These are phyloP conservation scores for Telfairia occidentalis DNA, from an alignment of 331 rosid species.

Conservation along the genomic window DNA sequence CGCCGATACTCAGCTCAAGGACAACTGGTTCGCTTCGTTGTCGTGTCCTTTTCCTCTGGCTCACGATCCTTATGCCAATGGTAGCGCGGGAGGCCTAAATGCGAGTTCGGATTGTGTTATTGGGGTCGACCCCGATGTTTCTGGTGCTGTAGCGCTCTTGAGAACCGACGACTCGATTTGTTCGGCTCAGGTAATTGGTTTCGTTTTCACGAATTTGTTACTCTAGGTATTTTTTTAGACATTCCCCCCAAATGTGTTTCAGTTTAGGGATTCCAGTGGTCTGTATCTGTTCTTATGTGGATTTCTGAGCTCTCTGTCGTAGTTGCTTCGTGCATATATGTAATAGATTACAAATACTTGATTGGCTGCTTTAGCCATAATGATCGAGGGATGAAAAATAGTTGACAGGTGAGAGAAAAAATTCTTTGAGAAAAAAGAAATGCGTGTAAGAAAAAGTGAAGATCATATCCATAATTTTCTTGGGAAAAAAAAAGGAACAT, in stretches of 20 bases:
- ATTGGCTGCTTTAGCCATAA: not conserved
- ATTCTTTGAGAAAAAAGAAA: no score
- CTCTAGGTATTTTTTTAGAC: not conserved
- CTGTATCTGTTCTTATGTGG: not conserved
- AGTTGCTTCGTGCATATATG: not conserved
- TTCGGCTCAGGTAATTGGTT: constrained; percentile 52
- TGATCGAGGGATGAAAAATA: not conserved
- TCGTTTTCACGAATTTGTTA: not conserved
- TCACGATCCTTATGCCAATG: not conserved
- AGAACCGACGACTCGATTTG: constrained; percentile 27
- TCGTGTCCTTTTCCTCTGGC: constrained; percentile 36
- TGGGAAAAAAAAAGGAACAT: not conserved
- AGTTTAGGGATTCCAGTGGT: not conserved
- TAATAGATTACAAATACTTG: not conserved
- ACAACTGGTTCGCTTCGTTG: constrained; percentile 72
- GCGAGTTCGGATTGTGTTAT: constrained; percentile 43
- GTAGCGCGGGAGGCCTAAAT: constrained; percentile 11
- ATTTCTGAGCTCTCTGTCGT: not conserved
- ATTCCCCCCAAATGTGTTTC: not conserved
- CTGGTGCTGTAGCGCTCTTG: constrained; percentile 71
- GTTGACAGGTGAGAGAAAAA: not conserved
- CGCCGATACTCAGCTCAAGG: constrained; percentile 44
- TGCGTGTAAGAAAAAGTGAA: not conserved
- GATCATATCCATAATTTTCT: not conserved
- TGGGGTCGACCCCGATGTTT: constrained; percentile 74